A percentile compares a stretch with the other conserved stretches of the same genome.
phyloP scores from a whole-genome alignment of 345 rosid genomes.

The Citrus glauca region DNA sequence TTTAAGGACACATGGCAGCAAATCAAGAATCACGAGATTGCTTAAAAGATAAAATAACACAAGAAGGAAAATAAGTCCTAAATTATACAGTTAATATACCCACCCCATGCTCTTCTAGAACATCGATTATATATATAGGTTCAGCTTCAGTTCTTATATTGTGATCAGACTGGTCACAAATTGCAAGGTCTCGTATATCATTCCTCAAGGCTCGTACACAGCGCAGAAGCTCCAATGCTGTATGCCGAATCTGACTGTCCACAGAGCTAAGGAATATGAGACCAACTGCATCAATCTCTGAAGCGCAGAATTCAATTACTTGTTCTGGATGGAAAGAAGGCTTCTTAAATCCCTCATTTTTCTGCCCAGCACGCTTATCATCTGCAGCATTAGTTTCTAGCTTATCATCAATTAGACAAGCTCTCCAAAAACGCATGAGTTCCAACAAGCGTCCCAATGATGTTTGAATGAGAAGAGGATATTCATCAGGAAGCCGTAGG shows the following conservation, averaged over 20 bases:
- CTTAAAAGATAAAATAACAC: neutral
- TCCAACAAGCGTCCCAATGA: conserved; percentile 89
- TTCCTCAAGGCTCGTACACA: conserved; percentile 95
- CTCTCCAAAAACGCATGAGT: conserved; percentile 99
- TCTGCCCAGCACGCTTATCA: conserved; percentile 40
- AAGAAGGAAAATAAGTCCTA: neutral
- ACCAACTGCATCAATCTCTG: conserved; percentile 97
- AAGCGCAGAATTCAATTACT: conserved; percentile 75
- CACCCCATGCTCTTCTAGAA: conserved; percentile 98
- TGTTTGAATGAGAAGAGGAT: conserved; percentile 95
- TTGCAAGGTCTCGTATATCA: conserved; percentile 65
- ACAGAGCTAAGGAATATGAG: conserved; percentile 90
- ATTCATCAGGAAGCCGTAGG: conserved; percentile 91
- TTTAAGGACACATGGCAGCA: neutral
- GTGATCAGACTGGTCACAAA: conserved; percentile 57
- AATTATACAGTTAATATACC: conserved; percentile 22
- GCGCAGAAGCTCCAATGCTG: conserved; percentile 89
- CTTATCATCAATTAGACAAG: conserved; percentile 76
- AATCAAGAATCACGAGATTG: neutral
- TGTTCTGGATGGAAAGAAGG: conserved; percentile 68
- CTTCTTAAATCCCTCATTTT: conserved; percentile 62
- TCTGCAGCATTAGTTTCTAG: conserved; percentile 46
- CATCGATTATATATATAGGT: conserved; percentile 90
- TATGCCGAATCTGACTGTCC: conserved; percentile 96
- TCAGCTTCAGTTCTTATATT: conserved; percentile 66